These are phyloP conservation scores for Clitocybe nebularis DNA, from an alignment of 1,284 basidiomycete species.

Conservation along the genomic window DNA sequence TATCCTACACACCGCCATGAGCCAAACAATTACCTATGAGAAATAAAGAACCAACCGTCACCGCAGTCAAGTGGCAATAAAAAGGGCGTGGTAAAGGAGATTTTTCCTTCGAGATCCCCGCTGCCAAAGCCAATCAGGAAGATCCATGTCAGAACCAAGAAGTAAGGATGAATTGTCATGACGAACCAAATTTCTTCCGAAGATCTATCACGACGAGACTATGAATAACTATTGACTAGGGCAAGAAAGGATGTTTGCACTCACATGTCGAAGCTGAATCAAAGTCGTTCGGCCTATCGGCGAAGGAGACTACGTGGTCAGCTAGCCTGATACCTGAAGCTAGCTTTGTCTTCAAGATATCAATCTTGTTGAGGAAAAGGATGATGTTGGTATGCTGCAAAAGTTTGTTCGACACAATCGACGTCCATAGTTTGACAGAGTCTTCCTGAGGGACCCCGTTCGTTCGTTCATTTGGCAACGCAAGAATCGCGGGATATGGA, in stretches of 20 bases:
- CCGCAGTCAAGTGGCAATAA: conserved; percentile 69
- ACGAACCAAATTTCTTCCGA: conserved; percentile 43
- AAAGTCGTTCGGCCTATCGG: conserved; percentile 54
- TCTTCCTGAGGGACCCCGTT: conserved; percentile 42
- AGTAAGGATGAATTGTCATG: conserved; percentile 3
- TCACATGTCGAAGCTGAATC: conserved; percentile 42
- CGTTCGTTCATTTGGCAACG: not conserved
- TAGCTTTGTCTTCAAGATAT: conserved; percentile 59
- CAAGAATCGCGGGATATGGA: not conserved
- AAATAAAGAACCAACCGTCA: conserved; percentile 48
- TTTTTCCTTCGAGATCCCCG: conserved; percentile 50
- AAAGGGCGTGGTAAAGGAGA: conserved; percentile 53
- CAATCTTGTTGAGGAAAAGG: conserved; percentile 66
- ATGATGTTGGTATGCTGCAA: conserved; percentile 59
- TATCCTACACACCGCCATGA: conserved; percentile 35
- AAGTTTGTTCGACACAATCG: conserved; percentile 53
- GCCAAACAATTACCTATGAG: conserved; percentile 8
- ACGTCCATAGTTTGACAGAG: conserved; percentile 61
- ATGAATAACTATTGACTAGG: conserved; percentile 1
- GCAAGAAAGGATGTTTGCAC: conserved; percentile 15
- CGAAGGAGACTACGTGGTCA: conserved; percentile 59
- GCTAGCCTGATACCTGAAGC: conserved; percentile 50
- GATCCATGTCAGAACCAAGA: conserved; percentile 24
- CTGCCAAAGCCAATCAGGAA: conserved; percentile 22
- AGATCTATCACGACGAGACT: conserved; percentile 30